phyloP scores from a whole-genome alignment of 148 eudicot genomes.

The Vaccinium darrowii region DNA sequence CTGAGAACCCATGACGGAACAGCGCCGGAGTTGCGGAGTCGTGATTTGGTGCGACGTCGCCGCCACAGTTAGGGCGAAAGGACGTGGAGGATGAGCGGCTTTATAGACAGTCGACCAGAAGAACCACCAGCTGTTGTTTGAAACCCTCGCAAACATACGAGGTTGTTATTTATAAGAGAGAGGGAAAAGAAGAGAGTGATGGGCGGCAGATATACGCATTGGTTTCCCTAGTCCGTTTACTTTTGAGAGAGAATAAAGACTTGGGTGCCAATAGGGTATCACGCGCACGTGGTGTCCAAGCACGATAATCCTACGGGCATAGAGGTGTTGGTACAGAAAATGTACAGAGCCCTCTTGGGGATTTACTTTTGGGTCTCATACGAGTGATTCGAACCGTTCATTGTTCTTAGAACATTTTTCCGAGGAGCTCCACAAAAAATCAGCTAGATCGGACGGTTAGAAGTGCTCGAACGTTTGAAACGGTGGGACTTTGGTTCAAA shows the following conservation, averaged over 20 bases:
- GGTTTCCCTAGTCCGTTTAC: background rate
- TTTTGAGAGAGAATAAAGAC: background rate
- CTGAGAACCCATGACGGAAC: constrained; percentile 34
- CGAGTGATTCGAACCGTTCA: no score
- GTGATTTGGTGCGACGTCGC: background rate
- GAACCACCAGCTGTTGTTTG: background rate
- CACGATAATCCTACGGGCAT: no score
- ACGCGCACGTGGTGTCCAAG: no score
- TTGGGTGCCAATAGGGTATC: no score
- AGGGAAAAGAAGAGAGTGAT: background rate
- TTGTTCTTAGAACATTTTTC: no score
- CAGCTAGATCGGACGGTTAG: no score
- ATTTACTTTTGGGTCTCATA: no score
- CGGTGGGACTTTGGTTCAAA: no score
- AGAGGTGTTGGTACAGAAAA: no score
- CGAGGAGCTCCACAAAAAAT: no score
- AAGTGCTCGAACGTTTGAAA: no score
- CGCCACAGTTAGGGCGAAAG: background rate
- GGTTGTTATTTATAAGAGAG: background rate
- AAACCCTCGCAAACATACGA: background rate
- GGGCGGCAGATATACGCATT: background rate
- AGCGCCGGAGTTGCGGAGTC: background rate
- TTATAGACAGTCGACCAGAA: background rate
- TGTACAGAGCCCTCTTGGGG: no score
- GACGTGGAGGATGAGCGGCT: background rate